These are phyloP conservation scores for Pseudopyrenochaeta lycopersici DNA, from an alignment of 2,329 filamentous ascomycete genomes.

Conservation along the genomic window DNA sequence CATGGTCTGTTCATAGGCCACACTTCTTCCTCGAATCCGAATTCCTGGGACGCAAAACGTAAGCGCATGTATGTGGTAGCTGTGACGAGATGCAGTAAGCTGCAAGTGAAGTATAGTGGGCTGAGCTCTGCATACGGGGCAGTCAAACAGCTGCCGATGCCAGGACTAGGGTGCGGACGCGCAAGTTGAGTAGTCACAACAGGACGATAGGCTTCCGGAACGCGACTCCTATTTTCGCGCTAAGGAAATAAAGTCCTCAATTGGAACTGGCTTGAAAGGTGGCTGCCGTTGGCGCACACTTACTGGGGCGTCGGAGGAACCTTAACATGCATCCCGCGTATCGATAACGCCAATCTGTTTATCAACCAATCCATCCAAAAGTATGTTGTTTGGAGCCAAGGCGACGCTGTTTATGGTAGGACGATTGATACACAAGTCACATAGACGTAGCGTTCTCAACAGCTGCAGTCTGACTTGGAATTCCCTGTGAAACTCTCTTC, in stretches of 20 bases:
- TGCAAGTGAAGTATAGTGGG: constrained; percentile 5
- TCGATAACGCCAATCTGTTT: constrained; percentile 24
- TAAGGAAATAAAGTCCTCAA: not conserved
- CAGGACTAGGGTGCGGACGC: not conserved
- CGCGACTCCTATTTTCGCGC: constrained; percentile 5
- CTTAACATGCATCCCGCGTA: constrained; percentile 18
- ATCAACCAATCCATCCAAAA: constrained; percentile 9
- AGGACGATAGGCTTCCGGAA: constrained; percentile 2
- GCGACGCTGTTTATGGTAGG: constrained; percentile 10
- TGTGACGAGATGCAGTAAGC: constrained; percentile 8
- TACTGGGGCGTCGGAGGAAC: constrained; percentile 20
- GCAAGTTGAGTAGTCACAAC: not conserved
- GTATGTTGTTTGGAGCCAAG: constrained; percentile 2
- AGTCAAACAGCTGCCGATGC: constrained; percentile 11
- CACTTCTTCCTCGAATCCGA: not conserved
- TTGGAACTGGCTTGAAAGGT: constrained; percentile 1
- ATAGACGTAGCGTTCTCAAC: not conserved
- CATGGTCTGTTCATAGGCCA: not conserved
- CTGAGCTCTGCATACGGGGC: constrained; percentile 12
- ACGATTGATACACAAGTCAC: constrained; percentile 22
- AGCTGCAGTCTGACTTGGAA: not conserved
- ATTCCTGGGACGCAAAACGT: not conserved
- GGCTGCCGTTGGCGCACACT: constrained; percentile 7
- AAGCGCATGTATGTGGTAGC: constrained; percentile 10
- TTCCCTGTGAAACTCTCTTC: not conserved